Conservation (phyloP, 2,329 filamentous ascomycete genomes). For the Neonectria neomacrospora region DNA sequence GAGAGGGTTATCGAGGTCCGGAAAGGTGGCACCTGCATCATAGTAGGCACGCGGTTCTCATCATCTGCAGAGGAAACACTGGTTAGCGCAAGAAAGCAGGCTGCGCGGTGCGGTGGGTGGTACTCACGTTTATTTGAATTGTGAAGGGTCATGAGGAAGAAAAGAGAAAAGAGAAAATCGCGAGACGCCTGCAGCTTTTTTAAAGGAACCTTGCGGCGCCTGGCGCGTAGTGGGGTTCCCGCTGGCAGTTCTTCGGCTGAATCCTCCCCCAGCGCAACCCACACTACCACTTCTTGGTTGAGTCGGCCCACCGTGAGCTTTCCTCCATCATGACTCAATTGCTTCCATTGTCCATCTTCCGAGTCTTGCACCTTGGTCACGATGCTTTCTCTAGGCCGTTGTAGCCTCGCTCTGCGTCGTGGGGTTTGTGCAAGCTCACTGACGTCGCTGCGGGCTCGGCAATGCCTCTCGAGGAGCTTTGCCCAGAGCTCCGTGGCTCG, state of each 20-base stretch:
- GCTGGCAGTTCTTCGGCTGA: constrained; percentile 46
- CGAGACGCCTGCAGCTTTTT: constrained; percentile 49
- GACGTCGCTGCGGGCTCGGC: constrained; percentile 23
- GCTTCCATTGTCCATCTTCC: constrained; percentile 13
- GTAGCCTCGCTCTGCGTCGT: constrained; percentile 36
- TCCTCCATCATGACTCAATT: constrained; percentile 39
- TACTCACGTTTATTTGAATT: constrained; percentile 96
- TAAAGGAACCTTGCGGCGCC: constrained; percentile 47
- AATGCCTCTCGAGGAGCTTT: constrained; percentile 38
- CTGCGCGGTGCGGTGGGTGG: constrained; percentile 31
- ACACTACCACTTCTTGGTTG: constrained; percentile 6
- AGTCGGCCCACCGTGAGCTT: constrained; percentile 35
- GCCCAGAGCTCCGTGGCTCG: constrained; percentile 35
- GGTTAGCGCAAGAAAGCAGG: constrained; percentile 47
- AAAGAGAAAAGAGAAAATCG: constrained; percentile 58
- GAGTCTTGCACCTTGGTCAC: constrained; percentile 29
- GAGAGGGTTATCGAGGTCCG: constrained; percentile 83
- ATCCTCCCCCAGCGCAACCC: constrained; percentile 14
- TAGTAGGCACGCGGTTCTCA: constrained; percentile 98
- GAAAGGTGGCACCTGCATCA: constrained; percentile 78
- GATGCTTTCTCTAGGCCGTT: constrained; percentile 42
- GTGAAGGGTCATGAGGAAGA: constrained; percentile 88
- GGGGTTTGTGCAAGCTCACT: constrained; percentile 15
- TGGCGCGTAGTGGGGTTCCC: constrained; percentile 37
- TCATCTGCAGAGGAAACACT: constrained; percentile 74